A percentile compares a stretch with the other conserved stretches of the same genome.
Evolutionary conservation across 1,284 basidiomycete genomes (phyloP).

Genomic region (Blastosporella zonata): DNA sequence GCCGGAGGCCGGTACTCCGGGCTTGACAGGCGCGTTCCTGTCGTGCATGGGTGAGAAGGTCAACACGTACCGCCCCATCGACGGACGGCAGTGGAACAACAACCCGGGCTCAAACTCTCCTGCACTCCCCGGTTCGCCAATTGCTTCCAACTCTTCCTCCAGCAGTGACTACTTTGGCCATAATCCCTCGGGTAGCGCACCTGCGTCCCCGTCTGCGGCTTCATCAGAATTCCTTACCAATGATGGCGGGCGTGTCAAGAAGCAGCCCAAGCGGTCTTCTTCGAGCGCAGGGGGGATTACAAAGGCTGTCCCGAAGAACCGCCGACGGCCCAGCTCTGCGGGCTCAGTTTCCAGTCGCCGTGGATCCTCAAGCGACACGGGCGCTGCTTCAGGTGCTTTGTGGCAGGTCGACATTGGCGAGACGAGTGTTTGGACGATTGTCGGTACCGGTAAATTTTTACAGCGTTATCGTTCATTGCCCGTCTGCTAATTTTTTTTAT

Average conservation of each 20-base stretch:
- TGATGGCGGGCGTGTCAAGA: constrained; percentile 79
- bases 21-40: constrained; percentile 74
- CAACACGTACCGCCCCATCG: constrained; percentile 82
- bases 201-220: constrained; percentile 59
- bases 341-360: constrained; percentile 65
- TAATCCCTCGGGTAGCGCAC: constrained; percentile 53
- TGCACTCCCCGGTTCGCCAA: constrained; percentile 61
- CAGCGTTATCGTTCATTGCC: constrained; percentile 4
- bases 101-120: constrained; percentile 55
- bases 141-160: constrained; percentile 62
- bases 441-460: constrained; percentile 69
- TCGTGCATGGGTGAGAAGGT: constrained; percentile 88
- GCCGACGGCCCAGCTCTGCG: constrained; percentile 70
- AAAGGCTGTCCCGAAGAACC: constrained; percentile 60
- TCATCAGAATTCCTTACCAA: constrained; percentile 66
- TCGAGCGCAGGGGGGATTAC: constrained; percentile 66
- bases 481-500: constrained; percentile 18
- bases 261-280: constrained; percentile 61
- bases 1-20: constrained; percentile 71
- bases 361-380: constrained; percentile 60
- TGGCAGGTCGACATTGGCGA: constrained; percentile 89
- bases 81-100: constrained; percentile 71
- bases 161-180: constrained; percentile 64
- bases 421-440: constrained; percentile 91
- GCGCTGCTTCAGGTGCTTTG: constrained; percentile 72